Evolutionary conservation across 2,329 filamentous ascomycete species (phyloP), one percentile per base, ranked within the genome.

Genomic region (Fusarium nodosum): DNA sequence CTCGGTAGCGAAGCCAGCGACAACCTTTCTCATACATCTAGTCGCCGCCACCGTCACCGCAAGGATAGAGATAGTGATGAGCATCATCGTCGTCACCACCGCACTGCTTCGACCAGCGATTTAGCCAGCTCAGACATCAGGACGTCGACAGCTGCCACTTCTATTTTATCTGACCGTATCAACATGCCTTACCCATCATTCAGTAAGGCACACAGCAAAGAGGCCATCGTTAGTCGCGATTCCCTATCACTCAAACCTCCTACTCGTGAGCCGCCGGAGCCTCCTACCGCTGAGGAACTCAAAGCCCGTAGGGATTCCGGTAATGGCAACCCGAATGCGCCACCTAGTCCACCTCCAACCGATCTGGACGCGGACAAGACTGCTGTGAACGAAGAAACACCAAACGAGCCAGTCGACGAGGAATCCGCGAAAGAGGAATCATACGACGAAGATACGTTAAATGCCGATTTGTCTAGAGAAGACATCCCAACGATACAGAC

Each of bases 181-280:
- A 86, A 85, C 65, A 77, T 92, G 42, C 91, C 93, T 9, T 97
- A 97, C 77, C 93, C 94, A 3, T 86, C 86, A 13, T 93, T 97
- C 79, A 96, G 92, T 81, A 97, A 97, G 81, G 92, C 92, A 15
- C 93, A 97, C 79, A 97, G 93, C 84, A 96, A 94, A 79, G 95
- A 97, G 81, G 88, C 89, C 45, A 88, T 97, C 56, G 85, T 88
- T 69, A 90, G 88, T 76, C 83, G 83, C 54, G 87, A 90, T 46
- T 84, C 87, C 55, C 71, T 87, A 50, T 77, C 79, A 22, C 61
- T 70, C 66, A 79, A 88, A 56, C 86, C 86, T 2, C 78, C 85
- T 50, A 94, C 92, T 2, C 92, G 92, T 20, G 91, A 93, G 64
- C 85, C 90, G 24, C 93, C 92, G 24, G 88, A 74, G 24, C 74